Evolutionary conservation across 495 filamentous ascomycete species (phyloP).

Genomic region (Talaromyces ruber): DNA sequence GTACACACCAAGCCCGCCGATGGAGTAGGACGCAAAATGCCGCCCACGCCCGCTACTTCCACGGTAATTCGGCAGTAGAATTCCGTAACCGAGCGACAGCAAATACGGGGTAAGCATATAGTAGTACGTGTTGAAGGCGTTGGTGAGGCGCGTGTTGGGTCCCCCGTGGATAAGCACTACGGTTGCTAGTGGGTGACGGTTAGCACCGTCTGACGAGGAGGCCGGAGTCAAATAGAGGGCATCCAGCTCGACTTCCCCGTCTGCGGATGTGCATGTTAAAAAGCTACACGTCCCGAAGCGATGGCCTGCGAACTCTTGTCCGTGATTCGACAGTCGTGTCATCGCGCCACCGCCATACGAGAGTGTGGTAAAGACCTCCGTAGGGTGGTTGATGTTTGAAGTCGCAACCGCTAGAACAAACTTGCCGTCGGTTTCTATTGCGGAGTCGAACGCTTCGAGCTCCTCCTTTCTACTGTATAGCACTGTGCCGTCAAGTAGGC

Average conservation of each 20-base stretch:
- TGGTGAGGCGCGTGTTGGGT: slow-evolving; percentile 18
- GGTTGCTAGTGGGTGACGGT: slow-evolving; percentile 14
- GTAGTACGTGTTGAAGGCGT: slow-evolving; percentile 16
- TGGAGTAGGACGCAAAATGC: slow-evolving; percentile 15
- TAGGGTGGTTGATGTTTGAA: slow-evolving; percentile 4
- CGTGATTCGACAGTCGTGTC: slow-evolving; percentile 3
- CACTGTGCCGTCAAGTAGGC: slow-evolving; percentile 3
- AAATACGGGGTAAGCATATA: slow-evolving; percentile 17
- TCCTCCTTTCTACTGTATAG: slow-evolving; percentile 4
- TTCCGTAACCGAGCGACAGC: slow-evolving; percentile 19
- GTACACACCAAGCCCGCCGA: slow-evolving; percentile 11
- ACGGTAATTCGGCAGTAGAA: slow-evolving; percentile 23
- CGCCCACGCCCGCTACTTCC: slow-evolving; percentile 21
- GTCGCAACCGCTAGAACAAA: slow-evolving; percentile 4
- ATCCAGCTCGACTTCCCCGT: slow-evolving; percentile 4
- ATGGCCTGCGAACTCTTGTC: background rate
- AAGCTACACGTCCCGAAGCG: slow-evolving; percentile 3
- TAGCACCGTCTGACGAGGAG: background rate
- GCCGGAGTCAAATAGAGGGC: slow-evolving; percentile 3
- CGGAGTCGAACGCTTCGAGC: slow-evolving; percentile 3
- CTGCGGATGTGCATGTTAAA: slow-evolving; percentile 1
- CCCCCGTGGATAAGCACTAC: slow-evolving; percentile 25
- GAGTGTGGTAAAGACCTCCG: slow-evolving; percentile 1
- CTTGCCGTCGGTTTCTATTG: background rate
- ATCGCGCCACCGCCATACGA: background rate